phyloP scores from a whole-genome alignment of 2,329 filamentous ascomycete genomes.

The Verticillium klebahnii region DNA sequence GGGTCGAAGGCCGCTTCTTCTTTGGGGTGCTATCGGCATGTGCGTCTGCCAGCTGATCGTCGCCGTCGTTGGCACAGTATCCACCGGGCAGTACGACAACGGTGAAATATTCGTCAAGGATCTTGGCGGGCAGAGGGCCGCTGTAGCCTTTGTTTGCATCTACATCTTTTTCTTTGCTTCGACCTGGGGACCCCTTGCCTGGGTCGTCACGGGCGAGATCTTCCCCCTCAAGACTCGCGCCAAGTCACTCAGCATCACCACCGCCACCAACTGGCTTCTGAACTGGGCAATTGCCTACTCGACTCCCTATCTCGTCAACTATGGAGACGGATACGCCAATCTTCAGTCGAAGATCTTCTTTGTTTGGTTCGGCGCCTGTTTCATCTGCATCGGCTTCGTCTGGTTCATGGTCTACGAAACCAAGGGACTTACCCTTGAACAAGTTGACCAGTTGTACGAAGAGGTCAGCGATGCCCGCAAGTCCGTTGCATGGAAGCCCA shows the following conservation, averaged over 20 bases:
- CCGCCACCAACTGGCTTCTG: constrained; percentile 69
- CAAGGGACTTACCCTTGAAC: constrained; percentile 76
- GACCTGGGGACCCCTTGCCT: constrained; percentile 56
- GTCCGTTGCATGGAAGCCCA: constrained; percentile 1
- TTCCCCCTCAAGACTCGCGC: constrained; percentile 61
- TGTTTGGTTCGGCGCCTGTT: constrained; percentile 69
- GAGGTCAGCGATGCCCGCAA: constrained; percentile 2
- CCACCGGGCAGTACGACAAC: constrained; percentile 43
- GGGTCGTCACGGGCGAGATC: constrained; percentile 58
- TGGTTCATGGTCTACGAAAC: constrained; percentile 82
- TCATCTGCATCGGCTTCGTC: constrained; percentile 68
- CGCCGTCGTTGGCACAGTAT: constrained; percentile 51
- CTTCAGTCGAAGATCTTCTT: constrained; percentile 74
- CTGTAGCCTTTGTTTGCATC: constrained; percentile 61
- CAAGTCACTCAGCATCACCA: constrained; percentile 61
- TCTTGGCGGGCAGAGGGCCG: constrained; percentile 46
- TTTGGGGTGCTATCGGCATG: constrained; percentile 66
- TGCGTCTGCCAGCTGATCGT: constrained; percentile 55
- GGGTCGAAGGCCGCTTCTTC: constrained; percentile 58
- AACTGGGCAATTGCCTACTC: constrained; percentile 78
- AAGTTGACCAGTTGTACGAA: constrained; percentile 73
- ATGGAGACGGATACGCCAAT: constrained; percentile 58
- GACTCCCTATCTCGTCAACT: constrained; percentile 76
- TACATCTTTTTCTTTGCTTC: constrained; percentile 74
- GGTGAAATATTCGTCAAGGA: constrained; percentile 48